phyloP scores from a whole-genome alignment of 768 basidiomycete genomes.

The Amylocystis lapponica region DNA sequence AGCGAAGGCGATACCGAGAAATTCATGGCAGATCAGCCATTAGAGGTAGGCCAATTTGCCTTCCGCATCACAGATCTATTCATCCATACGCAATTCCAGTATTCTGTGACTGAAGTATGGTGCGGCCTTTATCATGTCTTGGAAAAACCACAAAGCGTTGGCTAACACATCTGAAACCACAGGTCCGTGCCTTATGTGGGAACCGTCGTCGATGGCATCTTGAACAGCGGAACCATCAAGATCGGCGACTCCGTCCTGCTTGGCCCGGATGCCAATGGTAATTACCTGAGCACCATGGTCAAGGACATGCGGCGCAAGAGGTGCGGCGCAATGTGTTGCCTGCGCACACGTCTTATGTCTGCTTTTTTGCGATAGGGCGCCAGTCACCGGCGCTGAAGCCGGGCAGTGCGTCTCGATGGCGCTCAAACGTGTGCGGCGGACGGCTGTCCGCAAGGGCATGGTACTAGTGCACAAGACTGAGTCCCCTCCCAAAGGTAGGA shows the following conservation, averaged over 20 bases:
- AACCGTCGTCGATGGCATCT: constrained; percentile 79
- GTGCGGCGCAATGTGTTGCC: constrained; percentile 29
- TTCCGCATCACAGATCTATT: too few relatives aligned
- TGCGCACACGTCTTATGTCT: background rate
- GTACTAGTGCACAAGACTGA: constrained; percentile 82
- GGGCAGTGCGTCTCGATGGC: constrained; percentile 95
- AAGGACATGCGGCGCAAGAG: constrained; percentile 94
- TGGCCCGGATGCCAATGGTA: constrained; percentile 91
- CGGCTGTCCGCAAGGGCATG: constrained; percentile 90
- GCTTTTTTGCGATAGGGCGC: constrained; percentile 47
- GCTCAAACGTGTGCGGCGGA: constrained; percentile 79
- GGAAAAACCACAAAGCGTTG: too few relatives aligned
- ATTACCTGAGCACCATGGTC: constrained; percentile 72
- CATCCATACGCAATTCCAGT: constrained; percentile 39
- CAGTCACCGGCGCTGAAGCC: constrained; percentile 82
- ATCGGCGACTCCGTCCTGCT: constrained; percentile 78
- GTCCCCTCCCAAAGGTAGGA: constrained; percentile 64
- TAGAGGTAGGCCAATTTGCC: constrained; percentile 48
- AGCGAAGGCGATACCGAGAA: constrained; percentile 81
- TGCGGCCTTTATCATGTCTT: background rate
- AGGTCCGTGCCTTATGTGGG: constrained; percentile 83
- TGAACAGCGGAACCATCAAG: constrained; percentile 70
- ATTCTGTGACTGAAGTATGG: constrained; percentile 80
- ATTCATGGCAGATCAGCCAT: constrained; percentile 71
- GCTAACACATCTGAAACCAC: background rate